A percentile compares a stretch with the other conserved stretches of the same genome.
Evolutionary conservation across 1,284 basidiomycete species (phyloP).

Genomic region (Cyathus pygmaeus): DNA sequence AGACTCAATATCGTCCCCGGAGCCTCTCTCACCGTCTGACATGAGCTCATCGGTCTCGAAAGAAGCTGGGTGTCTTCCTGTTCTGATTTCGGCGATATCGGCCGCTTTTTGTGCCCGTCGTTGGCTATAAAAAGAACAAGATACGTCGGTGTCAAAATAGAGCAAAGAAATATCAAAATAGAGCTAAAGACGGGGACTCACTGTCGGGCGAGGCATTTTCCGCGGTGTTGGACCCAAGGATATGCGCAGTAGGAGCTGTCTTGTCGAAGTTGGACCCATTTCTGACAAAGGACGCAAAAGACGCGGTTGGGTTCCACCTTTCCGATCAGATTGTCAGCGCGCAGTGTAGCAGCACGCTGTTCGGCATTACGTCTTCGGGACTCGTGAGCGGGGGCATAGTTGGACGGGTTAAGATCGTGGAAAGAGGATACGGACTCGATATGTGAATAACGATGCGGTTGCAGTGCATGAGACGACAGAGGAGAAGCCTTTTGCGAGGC

Average conservation of each 20-base stretch:
- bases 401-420: slow-evolving; percentile 62
- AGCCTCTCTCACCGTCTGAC: slow-evolving; percentile 30
- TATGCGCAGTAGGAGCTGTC: slow-evolving; percentile 80
- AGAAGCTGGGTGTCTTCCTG: slow-evolving; percentile 14
- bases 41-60: slow-evolving; percentile 49
- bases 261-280: slow-evolving; percentile 82
- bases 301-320: slow-evolving; percentile 79
- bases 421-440: slow-evolving; percentile 48
- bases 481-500: slow-evolving; percentile 20
- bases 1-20: slow-evolving; percentile 42
- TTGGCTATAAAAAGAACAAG: slow-evolving; percentile 47
- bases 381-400: slow-evolving; percentile 63
- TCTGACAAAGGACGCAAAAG: slow-evolving; percentile 76
- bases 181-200: slow-evolving; percentile 47
- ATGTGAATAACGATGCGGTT: slow-evolving; percentile 8
- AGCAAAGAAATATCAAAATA: not conserved
- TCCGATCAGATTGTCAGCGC: slow-evolving; percentile 68
- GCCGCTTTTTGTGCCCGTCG: slow-evolving; percentile 60
- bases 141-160: not conserved
- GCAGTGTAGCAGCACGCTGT: slow-evolving; percentile 73
- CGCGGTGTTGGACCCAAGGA: slow-evolving; percentile 80
- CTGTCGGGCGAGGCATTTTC: slow-evolving; percentile 74
- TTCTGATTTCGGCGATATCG: slow-evolving; percentile 46
- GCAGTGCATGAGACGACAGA: slow-evolving; percentile 14
- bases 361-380: slow-evolving; percentile 77